Conservation (phyloP, 1,284 basidiomycete species). For the Clitocybe nebularis region DNA sequence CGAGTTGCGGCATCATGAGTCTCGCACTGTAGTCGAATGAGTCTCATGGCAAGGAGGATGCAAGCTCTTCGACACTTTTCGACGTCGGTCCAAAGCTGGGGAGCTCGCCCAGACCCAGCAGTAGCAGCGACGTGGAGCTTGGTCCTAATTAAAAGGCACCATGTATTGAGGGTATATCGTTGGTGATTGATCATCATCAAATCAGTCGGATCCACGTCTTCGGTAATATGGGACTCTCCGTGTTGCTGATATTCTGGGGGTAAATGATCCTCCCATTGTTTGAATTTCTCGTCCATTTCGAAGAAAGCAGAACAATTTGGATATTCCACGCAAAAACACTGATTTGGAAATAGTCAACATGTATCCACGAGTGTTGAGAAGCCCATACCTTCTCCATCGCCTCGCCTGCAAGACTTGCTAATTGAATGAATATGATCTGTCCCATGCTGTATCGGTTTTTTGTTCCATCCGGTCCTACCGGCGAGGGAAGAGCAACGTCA, state of each 20-base stretch:
- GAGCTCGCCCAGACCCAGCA: slow-evolving; percentile 23
- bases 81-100: slow-evolving; percentile 17
- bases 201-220: slow-evolving; percentile 23
- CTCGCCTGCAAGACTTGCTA: slow-evolving; percentile 39
- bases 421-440: slow-evolving; percentile 32
- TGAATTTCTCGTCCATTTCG: slow-evolving; percentile 38
- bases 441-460: slow-evolving; percentile 33
- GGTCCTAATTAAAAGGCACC: slow-evolving; percentile 34
- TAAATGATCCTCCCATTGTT: slow-evolving; percentile 39
- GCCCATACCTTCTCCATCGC: slow-evolving; percentile 35
- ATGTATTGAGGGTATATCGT: slow-evolving; percentile 35
- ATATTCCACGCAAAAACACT: slow-evolving; percentile 37
- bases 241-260: slow-evolving; percentile 30
- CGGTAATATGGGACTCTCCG: slow-evolving; percentile 20
- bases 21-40: slow-evolving; percentile 35
- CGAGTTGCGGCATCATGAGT: slow-evolving; percentile 15
- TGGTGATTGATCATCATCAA: slow-evolving; percentile 27
- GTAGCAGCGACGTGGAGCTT: slow-evolving; percentile 35
- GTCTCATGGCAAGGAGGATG: slow-evolving; percentile 26
- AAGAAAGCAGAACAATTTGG: slow-evolving; percentile 34
- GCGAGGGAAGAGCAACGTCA: slow-evolving; percentile 34
- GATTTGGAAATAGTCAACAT: too few relatives aligned
- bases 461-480: slow-evolving; percentile 31
- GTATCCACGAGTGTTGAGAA: too few relatives aligned
- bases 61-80: slow-evolving; percentile 25